Conservation (phyloP, 1,139 yeast species). For the Diutina rugosa region DNA sequence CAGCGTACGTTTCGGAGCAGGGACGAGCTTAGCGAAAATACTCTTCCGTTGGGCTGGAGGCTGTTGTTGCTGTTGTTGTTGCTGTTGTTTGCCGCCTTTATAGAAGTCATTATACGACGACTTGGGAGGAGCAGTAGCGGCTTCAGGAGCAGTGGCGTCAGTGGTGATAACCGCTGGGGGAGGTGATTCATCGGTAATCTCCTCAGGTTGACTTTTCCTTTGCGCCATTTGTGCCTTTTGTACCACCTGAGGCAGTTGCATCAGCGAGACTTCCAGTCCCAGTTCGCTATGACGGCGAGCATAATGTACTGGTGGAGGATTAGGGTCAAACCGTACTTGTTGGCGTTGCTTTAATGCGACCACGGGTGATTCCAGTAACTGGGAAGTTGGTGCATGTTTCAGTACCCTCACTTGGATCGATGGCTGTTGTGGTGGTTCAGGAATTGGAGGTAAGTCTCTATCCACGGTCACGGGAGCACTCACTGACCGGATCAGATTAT, state of each 20-base stretch:
- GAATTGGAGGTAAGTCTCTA: background rate
- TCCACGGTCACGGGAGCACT: background rate
- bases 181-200: background rate
- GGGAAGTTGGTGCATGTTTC: background rate
- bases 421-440: background rate
- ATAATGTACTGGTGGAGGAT: conserved; percentile 1
- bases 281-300: background rate
- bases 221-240: background rate
- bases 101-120: background rate
- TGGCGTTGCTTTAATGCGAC: background rate
- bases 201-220: background rate
- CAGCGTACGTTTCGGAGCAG: background rate
- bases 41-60: background rate
- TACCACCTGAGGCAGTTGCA: background rate
- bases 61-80: background rate
- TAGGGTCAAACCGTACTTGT: conserved; percentile 1
- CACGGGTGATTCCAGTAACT: background rate
- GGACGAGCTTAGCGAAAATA: background rate
- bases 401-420: background rate
- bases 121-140: background rate
- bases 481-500: background rate
- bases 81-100: background rate
- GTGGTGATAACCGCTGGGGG: background rate
- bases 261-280: background rate
- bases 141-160: background rate